Conservation (phyloP, 2,329 filamentous ascomycete species). For the Cyanodermella asteris region DNA sequence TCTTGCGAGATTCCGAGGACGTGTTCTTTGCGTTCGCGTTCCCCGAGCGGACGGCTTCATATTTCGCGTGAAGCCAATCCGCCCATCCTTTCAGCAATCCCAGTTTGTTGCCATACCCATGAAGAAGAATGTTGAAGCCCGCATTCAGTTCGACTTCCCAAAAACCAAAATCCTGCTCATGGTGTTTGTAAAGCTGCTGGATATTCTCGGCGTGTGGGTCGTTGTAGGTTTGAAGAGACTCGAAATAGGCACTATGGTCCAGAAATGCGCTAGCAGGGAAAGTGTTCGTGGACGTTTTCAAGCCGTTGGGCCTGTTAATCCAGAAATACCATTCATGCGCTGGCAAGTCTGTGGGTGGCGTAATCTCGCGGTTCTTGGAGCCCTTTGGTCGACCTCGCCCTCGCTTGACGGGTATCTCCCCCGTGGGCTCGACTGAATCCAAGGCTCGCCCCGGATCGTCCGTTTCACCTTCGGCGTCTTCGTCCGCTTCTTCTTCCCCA, state of each 20-base stretch:
- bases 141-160: slow-evolving; percentile 81
- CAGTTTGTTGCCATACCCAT: slow-evolving; percentile 81
- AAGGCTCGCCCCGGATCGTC: slow-evolving; percentile 1
- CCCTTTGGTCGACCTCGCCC: slow-evolving; percentile 32
- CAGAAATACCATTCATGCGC: slow-evolving; percentile 85
- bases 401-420: slow-evolving; percentile 30
- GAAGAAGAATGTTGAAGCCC: slow-evolving; percentile 73
- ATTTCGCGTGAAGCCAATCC: slow-evolving; percentile 36
- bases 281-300: slow-evolving; percentile 73
- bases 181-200: slow-evolving; percentile 48
- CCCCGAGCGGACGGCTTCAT: too few species aligned
- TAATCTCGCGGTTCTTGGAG: slow-evolving; percentile 46
- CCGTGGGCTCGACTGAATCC: slow-evolving; percentile 1
- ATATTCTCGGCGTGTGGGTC: slow-evolving; percentile 53
- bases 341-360: slow-evolving; percentile 60
- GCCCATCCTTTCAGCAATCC: slow-evolving; percentile 55
- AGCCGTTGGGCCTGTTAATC: slow-evolving; percentile 62
- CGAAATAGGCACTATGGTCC: slow-evolving; percentile 82
- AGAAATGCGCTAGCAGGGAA: slow-evolving; percentile 53
- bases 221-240: slow-evolving; percentile 36
- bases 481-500: slow-evolving; percentile 5
- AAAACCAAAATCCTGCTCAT: slow-evolving; percentile 65
- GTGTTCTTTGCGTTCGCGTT: too few species aligned
- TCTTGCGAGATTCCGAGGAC: slow-evolving; percentile 20
- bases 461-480: slow-evolving; percentile 3